Base-by-base conservation (phyloP, 1,284 basidiomycete species). In the Porogramme epimiltina region DNA sequence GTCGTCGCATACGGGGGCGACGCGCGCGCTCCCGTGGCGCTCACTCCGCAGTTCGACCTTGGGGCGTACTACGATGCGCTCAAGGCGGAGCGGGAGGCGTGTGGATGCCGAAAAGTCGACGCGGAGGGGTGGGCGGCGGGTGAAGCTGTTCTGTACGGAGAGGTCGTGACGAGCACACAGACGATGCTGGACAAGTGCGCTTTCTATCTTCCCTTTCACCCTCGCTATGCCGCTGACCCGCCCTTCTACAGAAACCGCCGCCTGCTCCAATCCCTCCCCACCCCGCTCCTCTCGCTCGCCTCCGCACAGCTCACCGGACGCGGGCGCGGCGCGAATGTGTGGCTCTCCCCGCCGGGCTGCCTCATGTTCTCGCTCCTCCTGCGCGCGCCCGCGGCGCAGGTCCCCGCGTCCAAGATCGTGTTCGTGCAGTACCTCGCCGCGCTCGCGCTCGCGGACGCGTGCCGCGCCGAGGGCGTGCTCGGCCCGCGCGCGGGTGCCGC, bases 341-440 rank as follows among this genome's bases (percentile, higher is more conserved):
- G 96, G 96, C 82, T 99, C 45, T 98, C 95, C 0, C 95, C 95
- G 0, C 72, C 82, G 0, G 95, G 95, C 1, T 96, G 93, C 66
- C 81, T 98, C 19, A 87, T 90, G 56, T 91, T 95, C 68, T 95
- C 94, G 5, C 66, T 96, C 28, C 79, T 91, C 24, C 76, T 95
- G 15, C 85, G 87, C 8, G 68, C 91, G 1, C 68, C 80, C 1
- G 69, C 84, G 0, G 64, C 77, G 0, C 60, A 68, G 0, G 71
- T 93, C 50, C 84, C 85, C 4, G 76, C 85, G 3, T 75, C 78
- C 28, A 86, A 85, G 52, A 79, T 98, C 38, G 93, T 98, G 15
- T 97, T 99, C 65, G 74, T 96, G n/a, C 97, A 99, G 66, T 99
- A 99, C 67, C 80, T 99, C 0, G 90, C 91, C 53, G 92, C 89